These are phyloP conservation scores for Thozetella sp. DNA, from an alignment of 495 filamentous ascomycete genomes.

Conservation along the genomic window DNA sequence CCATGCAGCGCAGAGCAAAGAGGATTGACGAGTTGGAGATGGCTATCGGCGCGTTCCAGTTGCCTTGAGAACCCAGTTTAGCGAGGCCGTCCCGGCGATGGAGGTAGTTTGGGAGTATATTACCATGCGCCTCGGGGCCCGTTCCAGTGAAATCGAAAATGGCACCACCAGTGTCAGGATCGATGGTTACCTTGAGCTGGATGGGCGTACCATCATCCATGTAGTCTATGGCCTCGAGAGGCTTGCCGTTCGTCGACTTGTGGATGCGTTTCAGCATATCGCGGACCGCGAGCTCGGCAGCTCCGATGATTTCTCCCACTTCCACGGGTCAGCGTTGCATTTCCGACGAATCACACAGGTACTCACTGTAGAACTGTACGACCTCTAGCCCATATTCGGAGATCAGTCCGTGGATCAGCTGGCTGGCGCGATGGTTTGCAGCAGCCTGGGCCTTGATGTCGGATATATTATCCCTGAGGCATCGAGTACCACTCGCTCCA, in stretches of 20 bases:
- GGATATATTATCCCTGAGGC: conserved; percentile 90
- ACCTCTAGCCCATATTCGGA: conserved; percentile 87
- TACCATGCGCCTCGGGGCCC: conserved; percentile 88
- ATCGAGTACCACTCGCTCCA: conserved; percentile 87
- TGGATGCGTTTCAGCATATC: conserved; percentile 80
- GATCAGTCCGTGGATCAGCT: conserved; percentile 81
- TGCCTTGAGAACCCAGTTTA: too few relatives aligned
- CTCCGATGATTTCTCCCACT: conserved; percentile 85
- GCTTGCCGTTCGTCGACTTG: conserved; percentile 74
- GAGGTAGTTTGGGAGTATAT: too few relatives aligned
- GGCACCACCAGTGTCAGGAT: conserved; percentile 79
- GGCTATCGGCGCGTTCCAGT: conserved; percentile 92
- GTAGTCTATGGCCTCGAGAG: conserved; percentile 76
- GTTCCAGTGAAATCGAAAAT: conserved; percentile 91
- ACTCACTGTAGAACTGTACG: conserved; percentile 80
- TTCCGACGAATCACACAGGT: neutral
- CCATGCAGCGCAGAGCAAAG: conserved; percentile 91
- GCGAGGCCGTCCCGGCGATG: too few relatives aligned
- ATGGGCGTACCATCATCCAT: conserved; percentile 97
- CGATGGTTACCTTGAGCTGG: conserved; percentile 77
- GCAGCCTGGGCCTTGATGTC: conserved; percentile 96
- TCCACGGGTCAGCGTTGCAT: neutral
- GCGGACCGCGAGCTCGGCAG: conserved; percentile 86
- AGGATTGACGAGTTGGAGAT: conserved; percentile 96
- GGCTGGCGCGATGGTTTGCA: conserved; percentile 96